Percentiles rank a stretch among this genome's conserved stretches.
Conservation (phyloP, 345 rosid genomes). For the Salix suchowensis region DNA sequence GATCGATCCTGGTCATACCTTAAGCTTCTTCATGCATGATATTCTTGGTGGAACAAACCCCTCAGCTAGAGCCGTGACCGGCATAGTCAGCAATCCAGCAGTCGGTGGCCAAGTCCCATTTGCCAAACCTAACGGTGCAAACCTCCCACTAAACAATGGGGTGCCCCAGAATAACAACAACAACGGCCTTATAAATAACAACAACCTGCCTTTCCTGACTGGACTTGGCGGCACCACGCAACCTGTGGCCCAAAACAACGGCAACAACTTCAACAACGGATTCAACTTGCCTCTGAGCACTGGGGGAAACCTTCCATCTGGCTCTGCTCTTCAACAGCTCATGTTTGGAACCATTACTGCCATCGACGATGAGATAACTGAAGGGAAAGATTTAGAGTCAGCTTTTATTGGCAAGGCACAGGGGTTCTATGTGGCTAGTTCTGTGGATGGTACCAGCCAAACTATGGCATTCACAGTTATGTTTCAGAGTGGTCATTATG, state of each 20-base stretch:
- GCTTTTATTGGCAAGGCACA: conserved; percentile 74
- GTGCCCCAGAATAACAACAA: conserved; percentile 58
- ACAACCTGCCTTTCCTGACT: conserved; percentile 73
- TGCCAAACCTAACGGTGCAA: conserved; percentile 79
- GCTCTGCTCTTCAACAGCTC: conserved; percentile 48
- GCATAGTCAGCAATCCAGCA: conserved; percentile 63
- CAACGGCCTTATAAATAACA: conserved; percentile 64
- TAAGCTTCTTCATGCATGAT: conserved; percentile 73
- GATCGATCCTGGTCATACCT: neutral
- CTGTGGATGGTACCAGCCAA: conserved; percentile 71
- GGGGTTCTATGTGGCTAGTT: conserved; percentile 76
- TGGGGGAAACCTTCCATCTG: conserved; percentile 55
- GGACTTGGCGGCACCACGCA: conserved; percentile 70
- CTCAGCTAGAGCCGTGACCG: conserved; percentile 64
- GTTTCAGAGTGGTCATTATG: conserved; percentile 67
- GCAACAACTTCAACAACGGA: conserved; percentile 41
- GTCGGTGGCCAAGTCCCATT: conserved; percentile 71
- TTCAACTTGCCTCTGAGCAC: conserved; percentile 37
- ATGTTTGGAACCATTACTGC: conserved; percentile 86
- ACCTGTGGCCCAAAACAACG: conserved; percentile 42
- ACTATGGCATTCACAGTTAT: conserved; percentile 74
- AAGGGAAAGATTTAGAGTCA: conserved; percentile 65
- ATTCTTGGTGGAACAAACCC: conserved; percentile 77
- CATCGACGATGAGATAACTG: conserved; percentile 74
- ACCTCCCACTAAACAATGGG: conserved; percentile 62